Base-by-base conservation (phyloP, 495 filamentous ascomycete genomes). In the Chlorociboria aeruginascens region DNA sequence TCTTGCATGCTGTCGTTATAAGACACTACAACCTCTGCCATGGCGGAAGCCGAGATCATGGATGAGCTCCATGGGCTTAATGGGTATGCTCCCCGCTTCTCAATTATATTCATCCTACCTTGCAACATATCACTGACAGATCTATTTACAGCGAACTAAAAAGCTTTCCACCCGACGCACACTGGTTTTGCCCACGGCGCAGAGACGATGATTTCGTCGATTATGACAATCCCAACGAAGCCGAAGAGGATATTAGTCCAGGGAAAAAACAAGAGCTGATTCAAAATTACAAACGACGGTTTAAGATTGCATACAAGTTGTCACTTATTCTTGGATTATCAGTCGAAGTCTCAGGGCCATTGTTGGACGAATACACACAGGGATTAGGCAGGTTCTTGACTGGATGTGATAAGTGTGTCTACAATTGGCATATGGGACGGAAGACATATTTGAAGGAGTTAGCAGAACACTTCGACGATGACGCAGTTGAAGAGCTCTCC, bases 321-420 rank as follows among this genome's bases (percentile, higher is more conserved):
- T 54, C 52, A 10, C 30, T 58, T 30, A 44, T 56, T 12, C 40
- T 56, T 8, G 58, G 55, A 20, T 35, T 58, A 14, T 40, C 30
- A 6, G 36, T 40, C 4, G 52, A 58, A 11, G 28, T 43, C 14
- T 33, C 52, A 3, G 50, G 46, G 7, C 29, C 16, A 9, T 11
- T 51, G 32, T 17, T 48, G 14, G 50, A 48, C 0, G 38, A 51
- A 17, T 57, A 55, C 33, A 70, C 64, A 2, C 64, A 76, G 20
- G 54, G 63, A 3, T 59, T 66, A 38, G 64, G 70, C 36, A 35
- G 31, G 17, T 66, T 61, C 41, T 67, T 96, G 33, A 75, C 66
- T 28, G 74, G 66, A 32, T 96, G 89, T 65, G 83, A 93, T 53
- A 68, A 77, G 35, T 96, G 89, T 61, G 80, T 88, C 48, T 76